Base-by-base conservation (phyloP, 805 yeast species). In the Saturnispora quitensis region DNA sequence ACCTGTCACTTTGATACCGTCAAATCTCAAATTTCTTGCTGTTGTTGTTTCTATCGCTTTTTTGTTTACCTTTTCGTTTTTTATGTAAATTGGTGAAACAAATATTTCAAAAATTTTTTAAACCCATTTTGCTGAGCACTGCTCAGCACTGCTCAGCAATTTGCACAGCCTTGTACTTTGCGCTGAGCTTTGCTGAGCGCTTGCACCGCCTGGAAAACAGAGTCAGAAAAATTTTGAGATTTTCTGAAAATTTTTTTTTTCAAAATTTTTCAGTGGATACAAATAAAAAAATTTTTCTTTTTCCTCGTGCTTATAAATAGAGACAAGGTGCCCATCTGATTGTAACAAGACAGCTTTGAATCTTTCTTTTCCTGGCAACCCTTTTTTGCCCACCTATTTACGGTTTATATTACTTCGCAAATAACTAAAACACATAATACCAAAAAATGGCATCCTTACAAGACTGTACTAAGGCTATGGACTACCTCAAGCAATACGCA, bases 381-480 rank as follows among this genome's bases (percentile, higher is more conserved):
- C 53, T 56, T 58, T 59, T 59, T 56, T 36, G 43, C 48, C 60
- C 57, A 25, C 33, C 36, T 36, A 27, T 20, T 40, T 22, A 43
- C 28, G 35, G 34, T 34, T 36, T 31, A 40, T 33, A 33, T n/a
- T 31, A 10, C 15, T 31, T 31, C 34, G 34, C 34, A 31, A 31
- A 31, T 31, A 31, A 31, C 34, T 31, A 31, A 31, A 47, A 18
- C 20, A 52, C 53, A 55, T 36, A 38, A 18, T 20, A 38, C 4
- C 42, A 9, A 38, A 38, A 35, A 38, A 38, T 38, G 42, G 42
- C 42, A 18, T 18, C 62, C 24, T 54, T 48, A 47, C 54, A 56
- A 66, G 79, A 79, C 61, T 64, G 65, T 59, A 57, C 84, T 40
- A 75, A 77, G 58, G 98, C 97, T 59, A 63, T 84, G 56, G 80